A percentile compares a stretch with the other conserved stretches of the same genome.
Evolutionary conservation across 495 filamentous ascomycete species (phyloP).

Genomic region (Trichoderma parareesei): DNA sequence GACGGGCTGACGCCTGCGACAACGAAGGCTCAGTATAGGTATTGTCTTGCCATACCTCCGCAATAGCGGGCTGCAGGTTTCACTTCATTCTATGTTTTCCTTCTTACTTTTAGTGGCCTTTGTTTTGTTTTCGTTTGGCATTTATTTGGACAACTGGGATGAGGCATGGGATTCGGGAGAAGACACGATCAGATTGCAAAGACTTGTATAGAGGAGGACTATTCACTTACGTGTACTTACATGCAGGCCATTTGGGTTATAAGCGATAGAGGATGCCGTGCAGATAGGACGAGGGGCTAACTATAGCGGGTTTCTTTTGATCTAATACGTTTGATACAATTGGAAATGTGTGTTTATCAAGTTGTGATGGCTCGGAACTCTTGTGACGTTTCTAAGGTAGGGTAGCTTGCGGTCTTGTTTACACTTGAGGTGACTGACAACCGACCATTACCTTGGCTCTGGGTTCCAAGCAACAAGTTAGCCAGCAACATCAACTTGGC

Average conservation of each 20-base stretch:
- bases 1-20: not conserved
- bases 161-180: slow-evolving; percentile 14
- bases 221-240: not conserved
- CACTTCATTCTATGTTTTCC: too few relatives aligned
- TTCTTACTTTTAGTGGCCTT: not conserved
- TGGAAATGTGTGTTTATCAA: too few relatives aligned
- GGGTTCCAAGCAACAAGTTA: too few relatives aligned
- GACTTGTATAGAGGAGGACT: slow-evolving; percentile 6
- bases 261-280: not conserved
- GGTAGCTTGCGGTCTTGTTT: too few relatives aligned
- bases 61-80: too few relatives aligned
- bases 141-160: slow-evolving; percentile 6
- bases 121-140: not conserved
- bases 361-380: too few relatives aligned
- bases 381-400: too few relatives aligned
- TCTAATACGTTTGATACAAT: not conserved
- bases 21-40: not conserved
- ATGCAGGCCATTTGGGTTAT: not conserved
- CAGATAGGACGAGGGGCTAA: not conserved
- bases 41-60: too few relatives aligned
- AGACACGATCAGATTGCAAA: not conserved
- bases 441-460: too few relatives aligned
- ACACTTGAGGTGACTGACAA: too few relatives aligned
- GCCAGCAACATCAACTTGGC: too few relatives aligned
- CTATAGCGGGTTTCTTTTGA: not conserved